A percentile compares a stretch with the other conserved stretches of the same genome.
Conservation (phyloP, 2,329 filamentous ascomycete species). For the Capronia epimyces region DNA sequence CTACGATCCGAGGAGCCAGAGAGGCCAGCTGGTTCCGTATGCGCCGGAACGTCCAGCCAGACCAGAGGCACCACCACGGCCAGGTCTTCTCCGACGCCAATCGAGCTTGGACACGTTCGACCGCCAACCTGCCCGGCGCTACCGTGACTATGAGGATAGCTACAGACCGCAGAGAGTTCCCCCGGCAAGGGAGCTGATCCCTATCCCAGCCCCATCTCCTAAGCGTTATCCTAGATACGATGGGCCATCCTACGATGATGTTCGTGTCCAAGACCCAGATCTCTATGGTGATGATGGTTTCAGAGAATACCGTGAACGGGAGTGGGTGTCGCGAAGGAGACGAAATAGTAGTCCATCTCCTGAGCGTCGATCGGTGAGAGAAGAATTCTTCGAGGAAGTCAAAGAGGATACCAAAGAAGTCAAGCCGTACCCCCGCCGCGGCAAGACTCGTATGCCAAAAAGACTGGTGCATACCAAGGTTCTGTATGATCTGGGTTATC, state of each 20-base stretch:
- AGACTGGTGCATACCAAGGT: conserved; percentile 74
- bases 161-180: conserved; percentile 37
- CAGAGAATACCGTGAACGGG: conserved; percentile 60
- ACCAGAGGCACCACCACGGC: conserved; percentile 54
- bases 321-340: conserved; percentile 45
- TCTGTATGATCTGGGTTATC: conserved; percentile 77
- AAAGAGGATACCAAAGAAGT: conserved; percentile 44
- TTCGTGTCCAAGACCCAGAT: conserved; percentile 62
- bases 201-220: conserved; percentile 60
- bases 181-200: conserved; percentile 54
- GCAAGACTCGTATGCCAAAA: conserved; percentile 82
- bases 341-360: conserved; percentile 31
- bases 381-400: conserved; percentile 30
- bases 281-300: conserved; percentile 68
- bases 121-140: conserved; percentile 58
- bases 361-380: conserved; percentile 25
- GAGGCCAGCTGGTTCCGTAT: conserved; percentile 52
- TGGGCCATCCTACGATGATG: conserved; percentile 59
- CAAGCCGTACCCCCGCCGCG: conserved; percentile 66
- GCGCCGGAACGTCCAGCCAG: conserved; percentile 52
- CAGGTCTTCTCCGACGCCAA: conserved; percentile 68
- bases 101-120: conserved; percentile 90
- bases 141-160: conserved; percentile 36
- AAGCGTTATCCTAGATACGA: conserved; percentile 50
- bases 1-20: conserved; percentile 39